phyloP scores from a whole-genome alignment of 1,139 yeast species.

The Pichia kudriavzevii region DNA sequence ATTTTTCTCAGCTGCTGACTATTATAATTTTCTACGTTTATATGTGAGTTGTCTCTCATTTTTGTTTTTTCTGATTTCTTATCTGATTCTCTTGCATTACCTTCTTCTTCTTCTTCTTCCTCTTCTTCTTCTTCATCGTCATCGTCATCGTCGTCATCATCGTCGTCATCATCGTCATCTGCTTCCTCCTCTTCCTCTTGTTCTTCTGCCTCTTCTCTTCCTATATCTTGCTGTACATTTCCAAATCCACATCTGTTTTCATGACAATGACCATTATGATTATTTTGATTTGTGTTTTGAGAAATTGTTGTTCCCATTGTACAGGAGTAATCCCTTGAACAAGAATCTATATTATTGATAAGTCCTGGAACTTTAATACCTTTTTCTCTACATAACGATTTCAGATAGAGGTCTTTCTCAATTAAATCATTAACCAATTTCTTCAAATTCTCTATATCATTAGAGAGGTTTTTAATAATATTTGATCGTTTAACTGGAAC shows the following conservation, averaged over 20 bases:
- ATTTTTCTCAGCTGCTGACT: too few species aligned
- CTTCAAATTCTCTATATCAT: constrained; percentile 26
- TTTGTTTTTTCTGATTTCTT: too few species aligned
- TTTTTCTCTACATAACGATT: constrained; percentile 17
- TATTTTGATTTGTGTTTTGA: too few species aligned
- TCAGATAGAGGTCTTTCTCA: constrained; percentile 19
- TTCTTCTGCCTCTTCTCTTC: too few species aligned
- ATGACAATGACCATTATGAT: too few species aligned
- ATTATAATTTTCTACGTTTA: too few species aligned
- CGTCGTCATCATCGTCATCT: neutral
- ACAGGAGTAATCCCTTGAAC: constrained; percentile 5
- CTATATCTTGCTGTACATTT: too few species aligned
- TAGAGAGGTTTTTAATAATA: constrained; percentile 26
- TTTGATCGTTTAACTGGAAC: constrained; percentile 32
- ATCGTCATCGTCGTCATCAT: neutral
- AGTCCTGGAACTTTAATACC: constrained; percentile 27
- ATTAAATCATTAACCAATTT: constrained; percentile 24
- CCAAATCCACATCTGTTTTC: too few species aligned
- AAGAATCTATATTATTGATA: constrained; percentile 20
- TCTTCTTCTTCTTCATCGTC: neutral
- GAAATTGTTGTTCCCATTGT: too few species aligned
- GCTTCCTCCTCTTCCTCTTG: too few species aligned
- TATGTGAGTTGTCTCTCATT: too few species aligned
- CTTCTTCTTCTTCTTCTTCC: neutral
- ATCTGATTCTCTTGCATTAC: neutral